phyloP scores from a whole-genome alignment of 306 rosid species.

The Vicia faba region DNA sequence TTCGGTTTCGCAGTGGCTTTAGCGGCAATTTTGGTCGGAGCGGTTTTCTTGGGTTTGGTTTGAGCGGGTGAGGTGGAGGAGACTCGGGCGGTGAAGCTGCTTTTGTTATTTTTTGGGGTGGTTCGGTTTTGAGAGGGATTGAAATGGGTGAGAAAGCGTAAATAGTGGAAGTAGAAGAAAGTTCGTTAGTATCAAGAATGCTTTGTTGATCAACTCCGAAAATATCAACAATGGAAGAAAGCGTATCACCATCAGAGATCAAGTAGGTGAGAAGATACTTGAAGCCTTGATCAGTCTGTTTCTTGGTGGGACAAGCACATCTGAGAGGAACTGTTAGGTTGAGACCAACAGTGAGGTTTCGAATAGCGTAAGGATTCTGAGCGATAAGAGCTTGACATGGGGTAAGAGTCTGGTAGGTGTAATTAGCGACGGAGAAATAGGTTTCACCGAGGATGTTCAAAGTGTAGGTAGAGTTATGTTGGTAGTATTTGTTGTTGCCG shows the following conservation, averaged over 20 bases:
- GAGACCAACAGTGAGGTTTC: no score
- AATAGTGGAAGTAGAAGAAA: neutral
- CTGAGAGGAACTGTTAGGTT: slow-evolving; percentile 53
- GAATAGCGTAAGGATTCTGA: no score
- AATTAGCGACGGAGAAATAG: slow-evolving; percentile 57
- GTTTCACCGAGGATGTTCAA: slow-evolving; percentile 35
- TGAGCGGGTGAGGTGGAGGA: neutral
- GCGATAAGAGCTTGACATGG: slow-evolving; percentile 62
- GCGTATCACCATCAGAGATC: slow-evolving; percentile 34
- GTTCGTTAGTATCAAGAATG: slow-evolving; percentile 51
- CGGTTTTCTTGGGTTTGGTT: no score
- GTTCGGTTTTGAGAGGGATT: slow-evolving; percentile 54
- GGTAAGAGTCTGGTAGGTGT: slow-evolving; percentile 65
- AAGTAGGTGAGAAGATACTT: slow-evolving; percentile 56
- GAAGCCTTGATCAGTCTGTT: slow-evolving; percentile 49
- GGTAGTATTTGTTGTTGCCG: slow-evolving; percentile 40
- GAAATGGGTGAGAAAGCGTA: slow-evolving; percentile 57
- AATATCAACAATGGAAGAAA: slow-evolving; percentile 37
- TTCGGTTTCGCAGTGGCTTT: no score
- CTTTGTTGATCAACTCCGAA: slow-evolving; percentile 43
- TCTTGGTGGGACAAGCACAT: slow-evolving; percentile 66
- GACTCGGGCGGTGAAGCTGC: slow-evolving; percentile 29
- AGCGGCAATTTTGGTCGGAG: no score
- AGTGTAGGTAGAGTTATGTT: slow-evolving; percentile 51
- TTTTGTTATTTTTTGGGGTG: slow-evolving; percentile 22